Evolutionary conservation across 441 rosid species (phyloP).

Genomic region (Kokia cookei): DNA sequence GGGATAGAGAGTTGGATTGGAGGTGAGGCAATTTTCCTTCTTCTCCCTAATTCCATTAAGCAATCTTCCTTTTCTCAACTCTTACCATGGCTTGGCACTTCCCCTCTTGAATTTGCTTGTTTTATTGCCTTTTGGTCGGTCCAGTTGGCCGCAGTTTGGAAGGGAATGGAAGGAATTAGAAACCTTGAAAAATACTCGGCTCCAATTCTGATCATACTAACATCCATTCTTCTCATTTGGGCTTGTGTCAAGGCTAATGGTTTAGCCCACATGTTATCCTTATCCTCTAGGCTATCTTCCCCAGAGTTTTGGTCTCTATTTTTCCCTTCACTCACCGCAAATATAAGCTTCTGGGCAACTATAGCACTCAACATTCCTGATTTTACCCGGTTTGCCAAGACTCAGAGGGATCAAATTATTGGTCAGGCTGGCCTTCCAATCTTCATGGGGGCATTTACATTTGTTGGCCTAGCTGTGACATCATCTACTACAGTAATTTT

Average conservation of each 20-base stretch:
- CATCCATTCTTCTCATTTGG: slow-evolving; percentile 67
- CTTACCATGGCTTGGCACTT: slow-evolving; percentile 77
- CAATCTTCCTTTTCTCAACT: slow-evolving; percentile 34
- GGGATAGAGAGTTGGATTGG: slow-evolving; percentile 98
- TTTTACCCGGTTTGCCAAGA: slow-evolving; percentile 70
- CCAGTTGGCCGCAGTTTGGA: slow-evolving; percentile 63
- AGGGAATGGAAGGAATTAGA: slow-evolving; percentile 76
- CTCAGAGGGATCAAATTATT: slow-evolving; percentile 67
- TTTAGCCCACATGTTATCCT: slow-evolving; percentile 62
- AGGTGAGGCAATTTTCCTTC: slow-evolving; percentile 84
- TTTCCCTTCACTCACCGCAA: slow-evolving; percentile 86
- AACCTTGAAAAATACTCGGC: slow-evolving; percentile 76
- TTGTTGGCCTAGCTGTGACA: slow-evolving; percentile 78
- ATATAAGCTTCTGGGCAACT: slow-evolving; percentile 92
- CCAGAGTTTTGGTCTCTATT: slow-evolving; percentile 80
- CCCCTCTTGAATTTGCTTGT: slow-evolving; percentile 73
- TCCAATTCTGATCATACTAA: slow-evolving; percentile 61
- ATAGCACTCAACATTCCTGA: slow-evolving; percentile 90
- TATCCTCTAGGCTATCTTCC: slow-evolving; percentile 55
- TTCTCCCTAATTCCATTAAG: slow-evolving; percentile 52
- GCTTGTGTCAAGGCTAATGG: slow-evolving; percentile 77
- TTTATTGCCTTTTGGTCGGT: slow-evolving; percentile 75
- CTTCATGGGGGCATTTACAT: slow-evolving; percentile 86
- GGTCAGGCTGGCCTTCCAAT: slow-evolving; percentile 85
- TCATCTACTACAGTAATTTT: slow-evolving; percentile 73